Evolutionary conservation across 192 early-diverging fungal genomes (phyloP).

Genomic region (Coemansia interrupta): DNA sequence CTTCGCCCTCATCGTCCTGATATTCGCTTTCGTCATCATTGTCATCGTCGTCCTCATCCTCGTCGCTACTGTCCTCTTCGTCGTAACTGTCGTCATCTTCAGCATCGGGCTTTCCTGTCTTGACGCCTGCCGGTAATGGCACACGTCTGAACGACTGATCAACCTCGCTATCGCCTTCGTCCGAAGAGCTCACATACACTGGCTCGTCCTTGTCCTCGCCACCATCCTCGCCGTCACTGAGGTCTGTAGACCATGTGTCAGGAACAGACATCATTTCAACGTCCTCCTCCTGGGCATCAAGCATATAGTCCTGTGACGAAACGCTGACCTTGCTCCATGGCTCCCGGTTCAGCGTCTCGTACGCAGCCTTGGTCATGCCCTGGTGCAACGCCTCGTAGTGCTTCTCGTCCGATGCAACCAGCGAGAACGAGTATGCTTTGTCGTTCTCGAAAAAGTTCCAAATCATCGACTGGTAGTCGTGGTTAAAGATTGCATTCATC

Average conservation of each 20-base stretch:
- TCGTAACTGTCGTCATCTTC: constrained; percentile 15
- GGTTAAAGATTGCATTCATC: constrained; percentile 77
- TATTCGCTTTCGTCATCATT: constrained; percentile 41
- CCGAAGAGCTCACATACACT: constrained; percentile 12
- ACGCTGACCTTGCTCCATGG: constrained; percentile 62
- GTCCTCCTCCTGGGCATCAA: constrained; percentile 73
- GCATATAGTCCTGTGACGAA: constrained; percentile 71
- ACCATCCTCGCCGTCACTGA: constrained; percentile 9
- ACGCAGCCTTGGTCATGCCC: constrained; percentile 68
- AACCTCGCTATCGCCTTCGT: constrained; percentile 12
- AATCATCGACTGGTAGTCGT: constrained; percentile 67
- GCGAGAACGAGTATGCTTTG: constrained; percentile 70
- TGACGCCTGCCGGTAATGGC: constrained; percentile 28
- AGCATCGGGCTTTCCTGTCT: constrained; percentile 14
- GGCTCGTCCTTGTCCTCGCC: constrained; percentile 14
- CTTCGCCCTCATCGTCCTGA: constrained; percentile 8
- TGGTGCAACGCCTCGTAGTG: constrained; percentile 61
- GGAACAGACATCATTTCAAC: constrained; percentile 30
- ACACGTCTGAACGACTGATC: constrained; percentile 23
- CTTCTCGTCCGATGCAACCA: constrained; percentile 58
- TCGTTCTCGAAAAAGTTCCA: constrained; percentile 72
- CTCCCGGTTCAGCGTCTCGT: constrained; percentile 66
- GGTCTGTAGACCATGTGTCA: constrained; percentile 14
- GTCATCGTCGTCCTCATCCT: constrained; percentile 32
- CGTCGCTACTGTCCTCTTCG: constrained; percentile 25